Conservation (phyloP, 2,329 filamentous ascomycete species). For the Penicillium sp. region DNA sequence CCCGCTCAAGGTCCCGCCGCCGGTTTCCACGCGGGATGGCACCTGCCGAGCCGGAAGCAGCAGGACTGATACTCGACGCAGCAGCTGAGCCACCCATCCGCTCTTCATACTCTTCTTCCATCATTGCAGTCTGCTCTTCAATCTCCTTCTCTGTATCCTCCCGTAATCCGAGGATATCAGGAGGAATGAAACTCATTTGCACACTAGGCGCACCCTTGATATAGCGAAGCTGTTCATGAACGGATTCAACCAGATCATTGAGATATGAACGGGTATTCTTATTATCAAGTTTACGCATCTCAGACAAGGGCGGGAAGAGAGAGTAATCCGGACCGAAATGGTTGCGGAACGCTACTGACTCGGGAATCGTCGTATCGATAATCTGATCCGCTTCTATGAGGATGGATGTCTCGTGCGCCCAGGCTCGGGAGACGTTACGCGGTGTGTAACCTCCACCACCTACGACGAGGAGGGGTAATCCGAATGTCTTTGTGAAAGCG, state of each 20-base stretch:
- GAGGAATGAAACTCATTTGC: slow-evolving; percentile 77
- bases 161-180: slow-evolving; percentile 64
- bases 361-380: slow-evolving; percentile 72
- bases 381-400: slow-evolving; percentile 73
- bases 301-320: slow-evolving; percentile 84
- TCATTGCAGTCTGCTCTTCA: slow-evolving; percentile 42
- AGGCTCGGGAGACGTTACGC: slow-evolving; percentile 91
- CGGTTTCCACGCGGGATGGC: slow-evolving; percentile 25
- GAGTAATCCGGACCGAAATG: slow-evolving; percentile 87
- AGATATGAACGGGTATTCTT: slow-evolving; percentile 77
- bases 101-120: slow-evolving; percentile 44
- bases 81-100: slow-evolving; percentile 28
- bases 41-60: slow-evolving; percentile 20
- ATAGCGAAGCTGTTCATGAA: slow-evolving; percentile 84
- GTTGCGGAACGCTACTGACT: slow-evolving; percentile 79
- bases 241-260: slow-evolving; percentile 71
- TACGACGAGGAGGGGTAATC: slow-evolving; percentile 82
- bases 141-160: slow-evolving; percentile 51
- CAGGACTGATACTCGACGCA: slow-evolving; percentile 3
- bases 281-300: slow-evolving; percentile 68
- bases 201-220: slow-evolving; percentile 83
- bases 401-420: slow-evolving; percentile 95
- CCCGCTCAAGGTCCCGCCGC: slow-evolving; percentile 38
- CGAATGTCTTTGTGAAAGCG: slow-evolving; percentile 78
- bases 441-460: slow-evolving; percentile 96